Percentiles rank a stretch among this genome's conserved stretches.
phyloP scores from a whole-genome alignment of 768 basidiomycete genomes.

The Suillus occidentalis region DNA sequence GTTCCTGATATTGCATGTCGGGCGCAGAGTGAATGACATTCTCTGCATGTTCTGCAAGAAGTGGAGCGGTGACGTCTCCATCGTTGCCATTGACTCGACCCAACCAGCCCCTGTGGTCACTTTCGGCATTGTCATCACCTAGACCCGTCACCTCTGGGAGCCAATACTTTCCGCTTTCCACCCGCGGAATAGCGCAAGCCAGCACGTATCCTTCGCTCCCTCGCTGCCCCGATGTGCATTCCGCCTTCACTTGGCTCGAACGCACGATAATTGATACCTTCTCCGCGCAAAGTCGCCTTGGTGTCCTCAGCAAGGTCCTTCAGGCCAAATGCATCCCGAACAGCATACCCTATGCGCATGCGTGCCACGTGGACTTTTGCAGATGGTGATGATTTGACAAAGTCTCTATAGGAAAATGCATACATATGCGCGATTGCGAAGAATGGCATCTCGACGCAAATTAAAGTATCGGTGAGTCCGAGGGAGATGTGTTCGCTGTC shows the following conservation, averaged over 20 bases:
- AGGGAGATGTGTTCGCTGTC: constrained; percentile 88
- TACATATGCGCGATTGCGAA: constrained; percentile 95
- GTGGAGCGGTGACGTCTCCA: constrained; percentile 72
- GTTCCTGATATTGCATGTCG: constrained; percentile 42
- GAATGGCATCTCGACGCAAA: constrained; percentile 96
- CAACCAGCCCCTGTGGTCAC: constrained; percentile 37
- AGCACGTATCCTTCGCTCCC: constrained; percentile 85
- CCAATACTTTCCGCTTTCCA: constrained; percentile 96
- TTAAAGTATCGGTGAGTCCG: constrained; percentile 85
- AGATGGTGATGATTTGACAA: constrained; percentile 52
- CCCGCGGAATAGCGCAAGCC: constrained; percentile 90
- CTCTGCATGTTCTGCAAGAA: constrained; percentile 63
- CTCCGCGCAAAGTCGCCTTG: constrained; percentile 77
- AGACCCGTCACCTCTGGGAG: constrained; percentile 62
- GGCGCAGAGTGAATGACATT: constrained; percentile 65
- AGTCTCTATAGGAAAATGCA: constrained; percentile 91
- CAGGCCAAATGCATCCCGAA: constrained; percentile 84
- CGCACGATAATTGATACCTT: constrained; percentile 93
- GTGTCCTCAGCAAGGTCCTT: constrained; percentile 88
- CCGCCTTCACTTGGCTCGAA: constrained; percentile 95
- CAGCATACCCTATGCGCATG: constrained; percentile 84
- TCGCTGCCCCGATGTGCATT: constrained; percentile 86
- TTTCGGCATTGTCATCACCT: constrained; percentile 34
- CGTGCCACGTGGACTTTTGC: constrained; percentile 65
- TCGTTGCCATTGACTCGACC: constrained; percentile 32